Base-by-base conservation (phyloP, 345 rosid genomes). In the Pseudoturritis turrita region DNA sequence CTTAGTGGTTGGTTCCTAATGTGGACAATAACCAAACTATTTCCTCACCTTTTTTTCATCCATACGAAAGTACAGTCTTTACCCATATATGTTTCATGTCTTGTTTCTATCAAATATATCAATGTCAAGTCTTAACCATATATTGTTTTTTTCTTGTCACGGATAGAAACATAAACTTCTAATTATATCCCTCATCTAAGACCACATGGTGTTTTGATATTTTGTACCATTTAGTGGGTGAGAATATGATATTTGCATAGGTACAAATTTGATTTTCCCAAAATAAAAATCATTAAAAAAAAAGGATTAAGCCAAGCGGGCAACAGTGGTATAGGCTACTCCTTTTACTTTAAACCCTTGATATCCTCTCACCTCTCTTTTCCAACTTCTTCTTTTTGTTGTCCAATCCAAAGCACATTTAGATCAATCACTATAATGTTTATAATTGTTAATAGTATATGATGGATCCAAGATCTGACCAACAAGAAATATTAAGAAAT, bases 81-180 rank as follows among this genome's bases (percentile, higher is more conserved):
- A 65, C 72, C 51, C 41, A 22, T 51, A 67, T 59, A 50, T 59
- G 68, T 74, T 57, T 8, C 49, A 74, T 43, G 78, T 74, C 78
- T 31, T 74, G 78, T 74, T 49, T 43, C 68, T 68, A 50, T 67
- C 72, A 46, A 51, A 74, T 74, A 66, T 67, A 59, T 74, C 68
- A 74, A 46, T 51, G 78, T 66, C 73, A 59, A 50, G 62, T 51
- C 62, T 41, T 36, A 50, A 33, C 78, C 39, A 74, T 51, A 58
- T 58, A 59, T 67, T 74, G 37, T 55, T 43, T 29, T 64, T 58
- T 59, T n/a, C n/a, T n/a, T 54, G 62, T 59, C 40, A 31, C 46
- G 33, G 55, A 51, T 67, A 51, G 68, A 58, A 74, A 66, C 55
- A 66, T 74, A 50, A 40, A 50, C 73, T 58, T 74, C 73, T 66